Conservation (phyloP, 1,284 basidiomycete genomes). For the Ustilago sp. region DNA sequence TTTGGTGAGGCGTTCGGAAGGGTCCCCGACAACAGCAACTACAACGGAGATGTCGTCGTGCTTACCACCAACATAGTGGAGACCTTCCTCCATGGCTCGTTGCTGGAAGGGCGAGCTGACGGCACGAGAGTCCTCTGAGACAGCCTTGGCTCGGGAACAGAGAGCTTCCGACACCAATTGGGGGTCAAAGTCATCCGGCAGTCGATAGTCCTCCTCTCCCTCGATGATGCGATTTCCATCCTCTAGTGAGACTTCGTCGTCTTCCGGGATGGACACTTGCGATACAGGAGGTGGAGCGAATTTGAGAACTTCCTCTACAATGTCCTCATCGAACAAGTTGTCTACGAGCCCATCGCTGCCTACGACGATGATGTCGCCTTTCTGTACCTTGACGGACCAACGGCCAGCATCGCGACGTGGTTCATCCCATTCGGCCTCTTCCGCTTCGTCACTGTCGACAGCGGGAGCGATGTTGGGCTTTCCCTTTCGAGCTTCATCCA, state of each 20-base stretch:
- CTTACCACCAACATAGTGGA: constrained; percentile 70
- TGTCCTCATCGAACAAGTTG: constrained; percentile 94
- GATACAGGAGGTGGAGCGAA: constrained; percentile 71
- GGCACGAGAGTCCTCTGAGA: constrained; percentile 72
- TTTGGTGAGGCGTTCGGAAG: constrained; percentile 24
- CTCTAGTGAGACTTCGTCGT: constrained; percentile 27
- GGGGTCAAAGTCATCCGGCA: constrained; percentile 70
- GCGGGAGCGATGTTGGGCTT: constrained; percentile 1
- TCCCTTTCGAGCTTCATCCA: constrained; percentile 45
- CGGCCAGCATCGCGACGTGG: constrained; percentile 76
- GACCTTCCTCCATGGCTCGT: constrained; percentile 73
- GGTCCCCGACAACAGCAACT: constrained; percentile 70
- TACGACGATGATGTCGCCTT: constrained; percentile 88
- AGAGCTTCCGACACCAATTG: constrained; percentile 73
- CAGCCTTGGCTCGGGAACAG: constrained; percentile 72
- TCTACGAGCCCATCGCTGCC: constrained; percentile 91
- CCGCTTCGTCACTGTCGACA: constrained; percentile 37
- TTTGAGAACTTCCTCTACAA: constrained; percentile 85
- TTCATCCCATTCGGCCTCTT: constrained; percentile 64
- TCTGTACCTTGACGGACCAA: constrained; percentile 80
- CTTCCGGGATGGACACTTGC: constrained; percentile 18
- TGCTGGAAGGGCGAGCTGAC: constrained; percentile 73
- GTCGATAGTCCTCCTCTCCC: constrained; percentile 26
- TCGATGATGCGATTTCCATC: constrained; percentile 20
- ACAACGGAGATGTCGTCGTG: constrained; percentile 71